Evolutionary conservation across 139 green algal species (phyloP).

Genomic region (Chlamydomonas asymmetrica): DNA sequence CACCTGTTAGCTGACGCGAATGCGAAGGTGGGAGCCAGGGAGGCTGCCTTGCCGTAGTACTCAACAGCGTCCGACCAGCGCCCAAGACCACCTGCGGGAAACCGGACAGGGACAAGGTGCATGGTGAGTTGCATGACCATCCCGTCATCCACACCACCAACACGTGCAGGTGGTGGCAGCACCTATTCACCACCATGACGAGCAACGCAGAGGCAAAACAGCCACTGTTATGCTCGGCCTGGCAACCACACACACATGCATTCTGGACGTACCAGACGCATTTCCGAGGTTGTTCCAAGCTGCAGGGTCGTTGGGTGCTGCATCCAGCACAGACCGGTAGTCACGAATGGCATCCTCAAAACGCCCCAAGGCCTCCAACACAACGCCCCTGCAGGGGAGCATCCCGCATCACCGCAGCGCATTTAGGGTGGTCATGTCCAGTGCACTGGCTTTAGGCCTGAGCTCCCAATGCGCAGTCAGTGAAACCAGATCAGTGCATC

Average conservation of each 20-base stretch:
- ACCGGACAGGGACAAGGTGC: too few relatives aligned
- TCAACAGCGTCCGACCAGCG: conserved; percentile 56
- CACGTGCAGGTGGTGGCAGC: too few relatives aligned
- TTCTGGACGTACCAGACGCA: conserved; percentile 38
- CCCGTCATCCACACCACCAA: too few relatives aligned
- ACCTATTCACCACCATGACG: too few relatives aligned
- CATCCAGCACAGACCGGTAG: conserved; percentile 77
- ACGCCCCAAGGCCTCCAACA: conserved; percentile 67
- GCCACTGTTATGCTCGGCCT: background rate
- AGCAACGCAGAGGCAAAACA: background rate
- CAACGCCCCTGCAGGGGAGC: conserved; percentile 59
- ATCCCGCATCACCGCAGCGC: too few relatives aligned
- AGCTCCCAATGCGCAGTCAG: too few relatives aligned
- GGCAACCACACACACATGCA: background rate
- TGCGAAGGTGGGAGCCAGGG: conserved; percentile 74
- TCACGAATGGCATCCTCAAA: conserved; percentile 77
- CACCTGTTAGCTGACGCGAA: conserved; percentile 87
- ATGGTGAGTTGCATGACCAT: too few relatives aligned
- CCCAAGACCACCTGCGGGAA: conserved; percentile 24
- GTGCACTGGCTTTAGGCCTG: too few relatives aligned
- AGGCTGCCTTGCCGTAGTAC: conserved; percentile 65
- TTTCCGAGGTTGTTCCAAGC: conserved; percentile 93
- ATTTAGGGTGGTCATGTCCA: too few relatives aligned
- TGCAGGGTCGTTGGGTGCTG: conserved; percentile 66
- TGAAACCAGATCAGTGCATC: too few relatives aligned